Evolutionary conservation across 2,329 filamentous ascomycete species (phyloP), one percentile per base, ranked within the genome.

Genomic region (Botrytis fragariae): DNA sequence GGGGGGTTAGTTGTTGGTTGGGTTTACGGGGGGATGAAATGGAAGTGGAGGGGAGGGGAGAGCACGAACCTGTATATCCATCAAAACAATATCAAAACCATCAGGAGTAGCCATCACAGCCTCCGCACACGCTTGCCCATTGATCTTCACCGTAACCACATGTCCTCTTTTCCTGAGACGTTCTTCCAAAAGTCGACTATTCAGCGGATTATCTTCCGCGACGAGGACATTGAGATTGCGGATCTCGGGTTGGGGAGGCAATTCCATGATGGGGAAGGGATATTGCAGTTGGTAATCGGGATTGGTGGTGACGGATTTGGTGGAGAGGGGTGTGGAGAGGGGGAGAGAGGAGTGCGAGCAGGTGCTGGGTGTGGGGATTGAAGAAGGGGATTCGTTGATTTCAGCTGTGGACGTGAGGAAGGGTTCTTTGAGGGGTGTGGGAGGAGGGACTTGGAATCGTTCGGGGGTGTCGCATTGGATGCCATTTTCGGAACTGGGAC

Each of bases 181-280:
- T 79, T 97, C 97, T 78, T 90, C 89, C 59, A 97, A 84, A 60
- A 97, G 93, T 74, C 90, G 92, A 82, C 93, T 93, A 77, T 97
- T 97, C 77, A 97, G 90, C 0, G 93, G 93, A 78, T 97, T 94
- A 77, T 97, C 94, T 79, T 97, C 94, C 0, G 94, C 94, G 51
- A 97, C 89, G 35, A 97, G 85, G 3, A 97, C 89, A 29, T 87
- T 76, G 16, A 81, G 74, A 57, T 69, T 59, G n/a, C 62, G 73
- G 77, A 74, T 45, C 77, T 74, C 3, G 74, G 75, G 61, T 75
- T 69, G 20, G 59, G 74, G 42, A 7, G 68, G 44, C 7, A 60
- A 29, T 3, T 71, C 29, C 63, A 61, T 62, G 67, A 42, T 67
- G 29, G 57, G 65, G 29, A 45, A 72, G 72, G 74, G 68, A 77